Conservation (phyloP, 768 basidiomycete species). For the Tricholoma bakamatsutake region DNA sequence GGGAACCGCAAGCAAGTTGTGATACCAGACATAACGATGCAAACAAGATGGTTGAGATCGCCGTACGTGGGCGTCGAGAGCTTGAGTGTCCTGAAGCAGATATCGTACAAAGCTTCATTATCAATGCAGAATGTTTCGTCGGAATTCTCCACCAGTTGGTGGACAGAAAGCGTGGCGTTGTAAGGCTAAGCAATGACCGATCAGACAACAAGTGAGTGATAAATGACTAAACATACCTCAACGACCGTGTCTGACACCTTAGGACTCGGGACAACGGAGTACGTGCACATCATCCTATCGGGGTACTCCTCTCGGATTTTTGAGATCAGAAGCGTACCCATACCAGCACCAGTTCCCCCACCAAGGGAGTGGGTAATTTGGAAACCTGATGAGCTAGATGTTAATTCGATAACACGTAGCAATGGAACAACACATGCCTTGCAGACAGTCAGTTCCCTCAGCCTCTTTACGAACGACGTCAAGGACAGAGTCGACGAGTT, state of each 20-base stretch:
- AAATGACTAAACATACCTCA: no score
- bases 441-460: conserved; percentile 94
- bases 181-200: conserved; percentile 68
- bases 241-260: conserved; percentile 99
- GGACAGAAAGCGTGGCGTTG: conserved; percentile 97
- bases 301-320: conserved; percentile 99
- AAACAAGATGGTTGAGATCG: conserved; percentile 97
- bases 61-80: conserved; percentile 93
- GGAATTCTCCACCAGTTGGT: conserved; percentile 99
- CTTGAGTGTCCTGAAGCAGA: conserved; percentile 98
- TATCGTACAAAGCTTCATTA: conserved; percentile 98
- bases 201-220: no score
- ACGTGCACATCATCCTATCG: conserved; percentile 99
- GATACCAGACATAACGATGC: conserved; percentile 97
- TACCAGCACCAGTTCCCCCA: conserved; percentile 99
- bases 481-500: conserved; percentile 95
- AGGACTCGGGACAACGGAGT: conserved; percentile 96
- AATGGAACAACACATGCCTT: conserved; percentile 53
- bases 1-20: conserved; percentile 99
- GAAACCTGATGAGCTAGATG: conserved; percentile 57
- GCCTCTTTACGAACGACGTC: conserved; percentile 99
- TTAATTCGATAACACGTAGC: conserved; percentile 5
- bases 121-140: conserved; percentile 99
- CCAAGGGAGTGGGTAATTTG: conserved; percentile 98
- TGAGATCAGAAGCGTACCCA: conserved; percentile 98